Conservation (phyloP, 2,329 filamentous ascomycete genomes). For the Talaromyces sp. region DNA sequence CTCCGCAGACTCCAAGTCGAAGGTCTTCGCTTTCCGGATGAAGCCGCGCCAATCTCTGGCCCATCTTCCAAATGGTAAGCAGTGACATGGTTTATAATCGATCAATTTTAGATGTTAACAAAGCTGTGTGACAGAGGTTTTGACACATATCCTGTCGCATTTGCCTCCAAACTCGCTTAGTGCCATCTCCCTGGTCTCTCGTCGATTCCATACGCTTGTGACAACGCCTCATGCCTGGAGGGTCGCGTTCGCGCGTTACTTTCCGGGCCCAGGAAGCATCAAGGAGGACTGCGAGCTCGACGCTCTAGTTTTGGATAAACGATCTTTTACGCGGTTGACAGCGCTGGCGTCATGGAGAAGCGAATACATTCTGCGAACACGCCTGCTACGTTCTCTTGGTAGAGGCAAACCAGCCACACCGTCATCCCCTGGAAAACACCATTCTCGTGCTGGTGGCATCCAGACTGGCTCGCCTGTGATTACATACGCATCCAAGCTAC, state of each 20-base stretch:
- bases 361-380: slow-evolving; percentile 85
- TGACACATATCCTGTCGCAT: slow-evolving; percentile 88
- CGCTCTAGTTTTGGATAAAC: slow-evolving; percentile 62
- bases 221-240: slow-evolving; percentile 92
- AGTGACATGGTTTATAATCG: slow-evolving; percentile 10
- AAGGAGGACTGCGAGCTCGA: slow-evolving; percentile 42
- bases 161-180: slow-evolving; percentile 78
- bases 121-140: slow-evolving; percentile 59
- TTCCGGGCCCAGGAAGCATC: slow-evolving; percentile 66
- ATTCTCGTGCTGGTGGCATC: slow-evolving; percentile 48
- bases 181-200: slow-evolving; percentile 77
- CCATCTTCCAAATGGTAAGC: slow-evolving; percentile 73
- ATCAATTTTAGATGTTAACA: slow-evolving; percentile 10
- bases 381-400: slow-evolving; percentile 71
- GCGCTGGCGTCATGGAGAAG: slow-evolving; percentile 87
- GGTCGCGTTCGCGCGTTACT: slow-evolving; percentile 84
- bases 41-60: slow-evolving; percentile 46
- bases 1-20: slow-evolving; percentile 32
- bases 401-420: slow-evolving; percentile 66
- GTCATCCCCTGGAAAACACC: slow-evolving; percentile 48
- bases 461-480: slow-evolving; percentile 68
- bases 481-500: slow-evolving; percentile 79
- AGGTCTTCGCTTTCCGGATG: slow-evolving; percentile 42
- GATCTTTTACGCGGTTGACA: slow-evolving; percentile 76
- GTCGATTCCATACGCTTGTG: slow-evolving; percentile 77